Evolutionary conservation across 2,329 filamentous ascomycete species (phyloP).

Genomic region (Scopulariopsis brevicaulis): DNA sequence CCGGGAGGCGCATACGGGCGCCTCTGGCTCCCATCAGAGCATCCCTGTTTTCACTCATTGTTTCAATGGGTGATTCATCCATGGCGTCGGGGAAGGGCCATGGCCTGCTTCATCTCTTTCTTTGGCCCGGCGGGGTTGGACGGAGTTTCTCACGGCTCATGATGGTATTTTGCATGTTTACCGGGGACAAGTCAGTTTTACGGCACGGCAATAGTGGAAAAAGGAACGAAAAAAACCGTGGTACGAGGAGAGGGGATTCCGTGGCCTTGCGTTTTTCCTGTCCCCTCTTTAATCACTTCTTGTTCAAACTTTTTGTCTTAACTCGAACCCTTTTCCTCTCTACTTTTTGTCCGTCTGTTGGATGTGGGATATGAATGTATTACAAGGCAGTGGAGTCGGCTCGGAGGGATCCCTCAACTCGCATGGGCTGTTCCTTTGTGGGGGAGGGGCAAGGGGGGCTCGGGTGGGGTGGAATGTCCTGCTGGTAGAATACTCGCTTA

Average conservation of each 20-base stretch:
- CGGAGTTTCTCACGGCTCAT: background rate
- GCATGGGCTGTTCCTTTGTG: background rate
- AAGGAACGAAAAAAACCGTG: background rate
- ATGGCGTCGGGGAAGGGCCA: background rate
- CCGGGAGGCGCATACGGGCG: background rate
- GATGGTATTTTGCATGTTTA: background rate
- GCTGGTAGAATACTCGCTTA: background rate
- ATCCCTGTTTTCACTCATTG: background rate
- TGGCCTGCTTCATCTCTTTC: background rate
- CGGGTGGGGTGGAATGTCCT: background rate
- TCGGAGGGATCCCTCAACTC: background rate
- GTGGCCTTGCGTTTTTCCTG: background rate
- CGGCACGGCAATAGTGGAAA: background rate
- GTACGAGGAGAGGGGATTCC: background rate
- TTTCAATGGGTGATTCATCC: background rate
- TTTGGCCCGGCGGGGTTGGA: background rate
- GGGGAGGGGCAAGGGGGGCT: background rate
- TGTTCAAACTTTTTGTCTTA: background rate
- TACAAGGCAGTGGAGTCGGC: background rate
- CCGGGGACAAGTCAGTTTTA: background rate
- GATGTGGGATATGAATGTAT: background rate
- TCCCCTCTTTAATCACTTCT: background rate
- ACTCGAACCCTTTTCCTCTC: background rate
- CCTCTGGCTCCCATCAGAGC: background rate
- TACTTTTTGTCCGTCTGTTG: background rate